Evolutionary conservation across 768 basidiomycete species (phyloP), one percentile per base, ranked within the genome.

Genomic region (Collybia nuda): DNA sequence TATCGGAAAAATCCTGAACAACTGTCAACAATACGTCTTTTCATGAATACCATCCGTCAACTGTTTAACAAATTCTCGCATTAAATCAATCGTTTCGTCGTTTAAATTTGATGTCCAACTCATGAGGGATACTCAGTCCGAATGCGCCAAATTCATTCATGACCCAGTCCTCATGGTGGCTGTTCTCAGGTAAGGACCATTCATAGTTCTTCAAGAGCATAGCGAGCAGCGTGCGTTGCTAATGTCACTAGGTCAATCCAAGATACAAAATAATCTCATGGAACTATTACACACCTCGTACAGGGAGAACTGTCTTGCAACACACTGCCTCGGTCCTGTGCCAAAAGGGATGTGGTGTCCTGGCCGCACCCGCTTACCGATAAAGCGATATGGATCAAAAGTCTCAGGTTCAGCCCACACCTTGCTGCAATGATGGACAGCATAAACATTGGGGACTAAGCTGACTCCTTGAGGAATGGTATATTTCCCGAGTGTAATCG

Each of bases 61-160:
- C 6, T 11, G 28, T 28, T 28, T 28, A 5, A 28, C 5, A 28
- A 5, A 28, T 5, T 28, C 11, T 5, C 5, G 11, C 11, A 28
- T 5, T 11, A 11, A 5, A 11, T 28, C 28, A 28, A 28, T 28
- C 28, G 28, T 5, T 11, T 28, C 28, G 5, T 28, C 28, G 28
- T 28, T 28, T 5, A 40, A 71, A 70, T 23, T 62, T 51, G 12
- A 71, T 54, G 36, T 67, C 63, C 18, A 70, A 55, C 37, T 69
- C 54, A 22, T 65, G 51, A n/a, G 71, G 70, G 21, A 69, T 52
- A 42, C 62, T 67, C 18, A 72, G 56, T 17, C 64, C 67, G 44
- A 72, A 72, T 5, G 69, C 57, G 7, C 63, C 63, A 53, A 71
- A 68, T 40, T 61, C 70, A 36, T 72, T 72, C 36, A 63, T 61